Base-by-base conservation (phyloP, 106 monocot species). In the Acanthochlamys bracteata region DNA sequence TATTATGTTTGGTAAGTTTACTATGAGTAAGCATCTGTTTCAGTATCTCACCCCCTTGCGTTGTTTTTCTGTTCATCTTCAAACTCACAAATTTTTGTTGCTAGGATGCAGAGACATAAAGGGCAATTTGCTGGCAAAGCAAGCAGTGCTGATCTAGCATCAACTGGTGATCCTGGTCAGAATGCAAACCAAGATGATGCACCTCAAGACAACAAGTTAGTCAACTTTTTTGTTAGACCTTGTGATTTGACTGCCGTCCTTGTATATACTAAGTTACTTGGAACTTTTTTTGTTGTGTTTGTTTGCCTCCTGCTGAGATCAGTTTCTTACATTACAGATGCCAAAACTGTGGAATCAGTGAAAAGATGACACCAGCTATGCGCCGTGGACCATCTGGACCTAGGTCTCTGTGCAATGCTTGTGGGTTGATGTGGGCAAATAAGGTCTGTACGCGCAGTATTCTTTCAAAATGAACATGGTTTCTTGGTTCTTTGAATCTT, bases 401-500 rank as follows among this genome's bases (percentile, higher is more conserved):
- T 26, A 85, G 85, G 65, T 82, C 93, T 61, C 71, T 93, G 54
- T 93, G 88, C 71, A 93, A 89, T 72, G 93, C 93, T 14, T 93
- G 93, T 64, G 93, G 93, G 33, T 65, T 93, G 25, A 89, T 85
- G 88, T 93, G 93, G 93, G 88, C 93, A 57, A 93, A 93, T 65
- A 93, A 93, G 93, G 93, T 93, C 60, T 17, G 22, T 54, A 17
- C 41, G 25, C 11, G 1, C 0, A 9, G 7, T 12, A 67, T 25
- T 19, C 17, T 59, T 1, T 45, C 55, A 17, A 66, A 21, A 17
- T 40, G 39, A 55, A 54, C 10, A 54, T 40, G 20, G 20, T n/a
- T 33, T 26, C n/a, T 53, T 42, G 7, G 20, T 63, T 42, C 7
- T 42, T 39, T 69, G 12, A n/a, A 53, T n/a, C 20, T 60, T 42